These are phyloP conservation scores for Rubroshorea leprosula DNA, from an alignment of 345 rosid genomes.

Conservation along the genomic window DNA sequence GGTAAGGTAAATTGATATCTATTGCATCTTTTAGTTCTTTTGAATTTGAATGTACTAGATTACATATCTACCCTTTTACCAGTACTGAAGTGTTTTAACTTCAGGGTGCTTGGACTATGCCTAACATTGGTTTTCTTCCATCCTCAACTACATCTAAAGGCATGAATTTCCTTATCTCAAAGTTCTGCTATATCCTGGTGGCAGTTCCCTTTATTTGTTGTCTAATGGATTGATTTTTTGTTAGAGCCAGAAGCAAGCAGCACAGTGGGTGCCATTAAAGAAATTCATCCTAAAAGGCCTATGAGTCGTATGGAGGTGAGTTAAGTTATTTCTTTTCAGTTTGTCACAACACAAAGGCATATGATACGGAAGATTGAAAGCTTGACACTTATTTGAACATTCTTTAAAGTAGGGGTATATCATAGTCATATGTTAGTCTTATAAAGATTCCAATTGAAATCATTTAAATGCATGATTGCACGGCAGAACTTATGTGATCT, in stretches of 20 bases:
- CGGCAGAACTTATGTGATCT: background rate
- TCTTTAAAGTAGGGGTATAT: background rate
- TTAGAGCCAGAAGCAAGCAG: slow-evolving; percentile 46
- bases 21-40: background rate
- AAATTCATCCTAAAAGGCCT: slow-evolving; percentile 73
- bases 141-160: slow-evolving; percentile 46
- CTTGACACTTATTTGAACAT: background rate
- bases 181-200: slow-evolving; percentile 13
- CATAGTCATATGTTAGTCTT: background rate
- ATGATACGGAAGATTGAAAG: background rate
- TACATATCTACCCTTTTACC: slow-evolving; percentile 17
- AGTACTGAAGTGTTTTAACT: slow-evolving; percentile 29
- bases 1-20: slow-evolving; percentile 65
- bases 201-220: slow-evolving; percentile 6
- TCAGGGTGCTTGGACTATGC: slow-evolving; percentile 66
- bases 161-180: slow-evolving; percentile 19
- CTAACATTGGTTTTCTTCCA: slow-evolving; percentile 35
- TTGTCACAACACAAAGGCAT: background rate
- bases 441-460: no score
- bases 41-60: slow-evolving; percentile 14
- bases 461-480: background rate
- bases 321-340: slow-evolving; percentile 13
- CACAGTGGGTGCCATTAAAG: slow-evolving; percentile 45
- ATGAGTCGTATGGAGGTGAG: slow-evolving; percentile 87
- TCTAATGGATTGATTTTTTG: slow-evolving; percentile 13